Base-by-base conservation (phyloP, 139 green algal genomes). In the Gonium pectorale region DNA sequence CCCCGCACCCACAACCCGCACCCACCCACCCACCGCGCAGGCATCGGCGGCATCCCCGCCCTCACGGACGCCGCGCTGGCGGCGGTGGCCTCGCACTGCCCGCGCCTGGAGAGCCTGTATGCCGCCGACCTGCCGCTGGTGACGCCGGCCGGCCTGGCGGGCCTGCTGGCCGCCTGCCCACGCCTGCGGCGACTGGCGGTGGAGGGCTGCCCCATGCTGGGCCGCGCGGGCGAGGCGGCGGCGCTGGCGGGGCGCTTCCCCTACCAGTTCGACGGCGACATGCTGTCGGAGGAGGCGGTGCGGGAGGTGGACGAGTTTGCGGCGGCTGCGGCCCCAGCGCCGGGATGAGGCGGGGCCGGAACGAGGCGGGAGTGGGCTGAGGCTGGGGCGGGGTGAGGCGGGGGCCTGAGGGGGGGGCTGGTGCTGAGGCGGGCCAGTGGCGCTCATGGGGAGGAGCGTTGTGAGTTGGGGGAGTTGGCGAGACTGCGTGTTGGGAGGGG, bases 41-140 rank as follows among this genome's bases (percentile, higher is more conserved):
- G 75, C 59, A n/a, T 60, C 40, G 75, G 75, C 27, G 59, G 59
- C 59, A 62, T 83, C 44, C 29, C 59, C 11, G 43, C n/a, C 60
- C 60, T 83, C 60, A 83, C 75, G 3, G 75, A 83, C 31, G 75
- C 60, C 0, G 29, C 75, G 4, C 75, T 83, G 75, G 26, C 9
- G 5, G 44, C 60, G 22, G 38, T 83, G 56, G 75, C 75, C 21
- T 6, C 60, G 19, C 5, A 31, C 75, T 72, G 75, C 75, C 40
- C 26, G 60, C 8, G 13, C 59, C 75, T 73, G 49, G 54, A 56
- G 37, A 38, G 41, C 41, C 41, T 83, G 6, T 83, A 83, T 40
- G 60, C 60, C 41, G 41, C 59, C 40, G 40, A 72, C 59, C 75
- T 83, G 60, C 75, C 75, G 40, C 62, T 63, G 29, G 43, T 83